Conservation (phyloP, 176 grass and related monocot genomes). For the Raddia distichophylla region DNA sequence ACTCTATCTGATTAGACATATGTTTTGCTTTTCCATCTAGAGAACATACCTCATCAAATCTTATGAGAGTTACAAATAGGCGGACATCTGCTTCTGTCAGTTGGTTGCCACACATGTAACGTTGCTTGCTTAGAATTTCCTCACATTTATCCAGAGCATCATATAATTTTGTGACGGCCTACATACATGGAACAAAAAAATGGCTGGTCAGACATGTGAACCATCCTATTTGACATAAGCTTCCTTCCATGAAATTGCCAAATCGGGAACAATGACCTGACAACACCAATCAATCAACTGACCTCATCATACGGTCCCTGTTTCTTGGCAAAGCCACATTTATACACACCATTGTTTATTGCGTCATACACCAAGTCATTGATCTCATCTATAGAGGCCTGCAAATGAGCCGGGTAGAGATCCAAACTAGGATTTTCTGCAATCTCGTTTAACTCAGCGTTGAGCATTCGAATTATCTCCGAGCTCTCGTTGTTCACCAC, state of each 20-base stretch:
- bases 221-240: not conserved
- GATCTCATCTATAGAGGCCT: conserved; percentile 55
- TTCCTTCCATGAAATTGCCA: not conserved
- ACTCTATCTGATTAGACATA: not conserved
- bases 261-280: not conserved
- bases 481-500: conserved; percentile 97
- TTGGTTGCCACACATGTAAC: conserved; percentile 76
- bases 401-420: conserved; percentile 68
- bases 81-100: conserved; percentile 85
- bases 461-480: conserved; percentile 96
- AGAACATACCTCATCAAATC: conserved; percentile 90
- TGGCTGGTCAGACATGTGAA: conserved; percentile 8
- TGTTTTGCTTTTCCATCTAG: not conserved
- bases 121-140: conserved; percentile 79
- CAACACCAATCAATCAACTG: not conserved
- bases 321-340: conserved; percentile 93
- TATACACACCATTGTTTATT: conserved; percentile 96
- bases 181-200: conserved; percentile 12
- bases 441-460: conserved; percentile 76
- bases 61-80: conserved; percentile 93
- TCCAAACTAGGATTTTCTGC: conserved; percentile 70
- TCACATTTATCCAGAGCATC: conserved; percentile 83
- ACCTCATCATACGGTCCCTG: conserved; percentile 92
- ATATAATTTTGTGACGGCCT: conserved; percentile 72
- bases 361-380: conserved; percentile 68